These are phyloP conservation scores for Pyrus communis DNA, from an alignment of 306 rosid genomes.

Conservation along the genomic window DNA sequence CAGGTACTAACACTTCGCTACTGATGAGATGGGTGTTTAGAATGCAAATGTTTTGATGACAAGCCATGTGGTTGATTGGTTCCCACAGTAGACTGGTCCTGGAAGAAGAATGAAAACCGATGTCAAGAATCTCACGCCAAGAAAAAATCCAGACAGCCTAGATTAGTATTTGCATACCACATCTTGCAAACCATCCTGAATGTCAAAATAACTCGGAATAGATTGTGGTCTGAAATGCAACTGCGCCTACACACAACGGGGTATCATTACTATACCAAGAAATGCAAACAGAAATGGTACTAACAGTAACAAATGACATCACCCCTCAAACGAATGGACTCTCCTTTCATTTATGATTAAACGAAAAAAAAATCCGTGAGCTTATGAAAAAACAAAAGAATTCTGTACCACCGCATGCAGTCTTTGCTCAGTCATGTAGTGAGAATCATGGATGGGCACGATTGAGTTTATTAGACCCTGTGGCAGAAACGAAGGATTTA, in stretches of 20 bases:
- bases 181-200: conserved; percentile 26
- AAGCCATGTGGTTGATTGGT: conserved; percentile 24
- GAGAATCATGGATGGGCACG: conserved; percentile 29
- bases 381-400: conserved; percentile 1
- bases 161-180: conserved; percentile 14
- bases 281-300: not conserved
- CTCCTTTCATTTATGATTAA: not conserved
- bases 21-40: conserved; percentile 19
- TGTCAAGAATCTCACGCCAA: not conserved
- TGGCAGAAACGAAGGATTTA: not conserved
- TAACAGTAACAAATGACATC: not conserved
- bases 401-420: conserved; percentile 38
- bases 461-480: conserved; percentile 38
- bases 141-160: not conserved
- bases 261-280: not conserved
- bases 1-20: not conserved
- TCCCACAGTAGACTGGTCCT: conserved; percentile 36
- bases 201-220: conserved; percentile 13
- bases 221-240: conserved; percentile 34
- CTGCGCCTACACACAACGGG: conserved; percentile 29
- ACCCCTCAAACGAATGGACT: not conserved
- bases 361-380: not conserved
- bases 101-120: conserved; percentile 7
- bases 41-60: conserved; percentile 21
- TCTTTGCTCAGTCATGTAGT: conserved; percentile 27